Base-by-base conservation (phyloP, 371 early-diverging fungal species). In the Mucor piriformis region DNA sequence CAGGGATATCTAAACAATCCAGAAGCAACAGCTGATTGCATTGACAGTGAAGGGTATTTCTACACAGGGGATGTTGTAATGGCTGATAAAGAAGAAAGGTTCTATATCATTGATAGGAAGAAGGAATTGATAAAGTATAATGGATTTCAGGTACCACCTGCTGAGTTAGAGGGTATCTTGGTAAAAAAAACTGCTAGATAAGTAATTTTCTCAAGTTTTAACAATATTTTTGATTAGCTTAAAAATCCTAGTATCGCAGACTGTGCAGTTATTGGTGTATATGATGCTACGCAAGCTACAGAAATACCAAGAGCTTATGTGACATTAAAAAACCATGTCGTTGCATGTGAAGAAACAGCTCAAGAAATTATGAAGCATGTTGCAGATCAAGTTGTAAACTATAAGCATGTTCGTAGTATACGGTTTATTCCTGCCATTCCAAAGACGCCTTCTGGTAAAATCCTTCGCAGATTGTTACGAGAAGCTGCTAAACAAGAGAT, bases 41-140 rank as follows among this genome's bases (percentile, higher is more conserved):
- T 89, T 13, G 88, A 88, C 55, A 46, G 54, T 2, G 66, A 87
- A 4, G 85, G 84, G 0, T 95, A 85, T 71, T 72, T 94, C 46
- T 92, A 90, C 51, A 92, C 92, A 0, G 95, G 94, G 6, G 96
- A 96, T 64, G 70, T 95, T 43, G 94, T 83, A 1, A 54, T 81
- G 6, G 72, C 86, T 2, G 87, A 89, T 59, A 59, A 69, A 12
- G 50, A 87, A 13, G 84, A 83, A 2, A 68, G 77, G 54, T 83
- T 91, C 47, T 85, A 63, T 57, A 77, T 91, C 18, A 83, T 83
- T 2, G 92, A 89, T 61, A 83, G 92, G 15, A 67, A 85, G 12
- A 92, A 92, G 69, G 92, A 92, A 54, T 67, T 92, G 54, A 90
- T 92, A 54, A 87, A 78, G 67, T 89, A 84, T 64, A 91, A 90